These are phyloP conservation scores for Holtermannia corniformis DNA, from an alignment of 768 basidiomycete genomes.

Conservation along the genomic window DNA sequence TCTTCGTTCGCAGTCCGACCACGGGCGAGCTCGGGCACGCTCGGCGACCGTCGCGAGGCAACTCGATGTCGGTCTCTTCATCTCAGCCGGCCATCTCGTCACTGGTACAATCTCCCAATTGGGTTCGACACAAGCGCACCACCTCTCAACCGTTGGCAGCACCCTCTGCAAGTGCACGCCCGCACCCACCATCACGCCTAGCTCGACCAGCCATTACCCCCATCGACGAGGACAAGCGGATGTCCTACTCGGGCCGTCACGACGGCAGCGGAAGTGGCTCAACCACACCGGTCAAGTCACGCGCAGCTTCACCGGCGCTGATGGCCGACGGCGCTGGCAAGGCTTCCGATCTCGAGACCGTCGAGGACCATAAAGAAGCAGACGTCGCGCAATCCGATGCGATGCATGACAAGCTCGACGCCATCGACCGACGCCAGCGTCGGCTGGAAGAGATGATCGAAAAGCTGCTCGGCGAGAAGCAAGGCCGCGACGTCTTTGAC, in stretches of 20 bases:
- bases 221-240: conserved; percentile 5
- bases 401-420: conserved; percentile 15
- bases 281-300: neutral
- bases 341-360: conserved; percentile 16
- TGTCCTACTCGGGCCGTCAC: conserved; percentile 1
- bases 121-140: conserved; percentile 1
- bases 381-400: neutral
- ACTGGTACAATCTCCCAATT: conserved; percentile 4
- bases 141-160: neutral
- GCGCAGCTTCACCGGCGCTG: neutral
- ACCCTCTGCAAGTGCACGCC: neutral
- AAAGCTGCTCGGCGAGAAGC: conserved; percentile 10
- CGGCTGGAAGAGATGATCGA: conserved; percentile 33
- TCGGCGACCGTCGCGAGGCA: conserved; percentile 1
- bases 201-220: conserved; percentile 8
- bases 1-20: conserved; percentile 27
- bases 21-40: neutral
- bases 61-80: conserved; percentile 10
- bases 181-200: neutral
- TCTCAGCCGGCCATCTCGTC: conserved; percentile 10
- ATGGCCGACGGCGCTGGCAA: conserved; percentile 14
- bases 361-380: conserved; percentile 2
- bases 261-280: neutral
- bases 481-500: neutral
- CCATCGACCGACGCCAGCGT: conserved; percentile 31